Percentiles rank a stretch among this genome's conserved stretches.
These are phyloP conservation scores for Manihot esculenta DNA, from an alignment of 441 rosid species.

Conservation along the genomic window DNA sequence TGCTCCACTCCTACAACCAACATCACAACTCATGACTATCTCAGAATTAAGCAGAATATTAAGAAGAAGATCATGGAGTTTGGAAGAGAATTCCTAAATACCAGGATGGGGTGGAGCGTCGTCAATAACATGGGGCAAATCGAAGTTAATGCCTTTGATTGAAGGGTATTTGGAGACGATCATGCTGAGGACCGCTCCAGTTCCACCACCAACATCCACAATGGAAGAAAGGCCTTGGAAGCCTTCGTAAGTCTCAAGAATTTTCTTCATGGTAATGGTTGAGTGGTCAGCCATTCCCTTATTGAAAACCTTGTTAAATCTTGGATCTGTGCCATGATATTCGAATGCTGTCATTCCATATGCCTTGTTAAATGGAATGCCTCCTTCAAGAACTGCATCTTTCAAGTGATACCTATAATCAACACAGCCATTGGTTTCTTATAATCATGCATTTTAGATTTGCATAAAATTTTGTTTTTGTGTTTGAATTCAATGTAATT, in stretches of 20 bases:
- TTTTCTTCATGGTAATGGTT: constrained; percentile 63
- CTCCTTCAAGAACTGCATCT: constrained; percentile 75
- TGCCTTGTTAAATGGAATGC: constrained; percentile 76
- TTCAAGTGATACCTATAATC: constrained; percentile 64
- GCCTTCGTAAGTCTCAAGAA: constrained; percentile 68
- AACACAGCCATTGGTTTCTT: too few relatives aligned
- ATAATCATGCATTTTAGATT: too few relatives aligned
- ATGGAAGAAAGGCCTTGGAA: constrained; percentile 54
- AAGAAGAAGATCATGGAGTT: too few relatives aligned
- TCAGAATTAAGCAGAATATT: too few relatives aligned
- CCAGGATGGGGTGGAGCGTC: constrained; percentile 65
- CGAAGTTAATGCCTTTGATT: constrained; percentile 73
- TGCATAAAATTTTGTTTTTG: too few relatives aligned
- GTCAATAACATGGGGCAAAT: constrained; percentile 63
- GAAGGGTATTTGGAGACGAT: constrained; percentile 65
- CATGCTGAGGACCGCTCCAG: constrained; percentile 62
- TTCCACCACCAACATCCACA: constrained; percentile 85
- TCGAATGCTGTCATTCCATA: constrained; percentile 73
- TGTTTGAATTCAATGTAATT: too few relatives aligned
- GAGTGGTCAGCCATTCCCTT: constrained; percentile 67
- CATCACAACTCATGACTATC: not conserved
- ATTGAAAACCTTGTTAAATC: constrained; percentile 73
- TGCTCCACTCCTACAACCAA: constrained; percentile 55
- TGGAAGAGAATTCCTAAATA: constrained; percentile 11
- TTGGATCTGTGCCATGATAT: constrained; percentile 67